Percentiles rank a stretch among this genome's conserved stretches.
phyloP scores from a whole-genome alignment of 148 eudicot species.

The Agrostemma githago region DNA sequence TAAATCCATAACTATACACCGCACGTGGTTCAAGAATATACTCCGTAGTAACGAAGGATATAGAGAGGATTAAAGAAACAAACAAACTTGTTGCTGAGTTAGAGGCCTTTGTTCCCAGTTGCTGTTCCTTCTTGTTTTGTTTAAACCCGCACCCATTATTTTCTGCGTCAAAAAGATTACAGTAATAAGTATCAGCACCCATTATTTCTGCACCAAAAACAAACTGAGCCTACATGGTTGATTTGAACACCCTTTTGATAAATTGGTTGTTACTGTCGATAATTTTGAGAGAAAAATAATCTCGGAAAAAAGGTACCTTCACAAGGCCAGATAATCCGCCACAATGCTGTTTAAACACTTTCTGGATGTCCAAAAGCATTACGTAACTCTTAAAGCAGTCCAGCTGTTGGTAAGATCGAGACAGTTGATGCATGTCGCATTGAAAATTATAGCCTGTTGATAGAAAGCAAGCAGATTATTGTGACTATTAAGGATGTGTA shows the following conservation, averaged over 20 bases:
- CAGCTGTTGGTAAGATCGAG: constrained; percentile 60
- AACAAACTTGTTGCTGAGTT: constrained; percentile 64
- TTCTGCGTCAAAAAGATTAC: constrained; percentile 41
- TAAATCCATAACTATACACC: constrained; percentile 3
- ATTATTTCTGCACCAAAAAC: no score
- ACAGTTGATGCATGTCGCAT: constrained; percentile 77
- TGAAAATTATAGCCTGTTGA: constrained; percentile 84
- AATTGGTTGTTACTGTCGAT: no score
- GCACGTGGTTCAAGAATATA: constrained; percentile 13
- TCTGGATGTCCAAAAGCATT: constrained; percentile 92
- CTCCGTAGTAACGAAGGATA: not conserved
- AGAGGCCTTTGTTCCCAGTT: constrained; percentile 96
- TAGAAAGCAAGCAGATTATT: not conserved
- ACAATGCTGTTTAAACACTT: constrained; percentile 69
- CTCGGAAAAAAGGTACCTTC: constrained; percentile 39
- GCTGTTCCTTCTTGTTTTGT: constrained; percentile 92
- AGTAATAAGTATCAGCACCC: not conserved
- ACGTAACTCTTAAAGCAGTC: constrained; percentile 81
- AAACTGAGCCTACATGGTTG: no score
- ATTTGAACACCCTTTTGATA: no score
- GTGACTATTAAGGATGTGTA: not conserved
- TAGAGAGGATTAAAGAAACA: constrained; percentile 16
- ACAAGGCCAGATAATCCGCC: constrained; percentile 92
- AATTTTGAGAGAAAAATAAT: no score
- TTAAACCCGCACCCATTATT: constrained; percentile 79